Conservation (phyloP, 139 green algal genomes). For the Bryopsis sp. region DNA sequence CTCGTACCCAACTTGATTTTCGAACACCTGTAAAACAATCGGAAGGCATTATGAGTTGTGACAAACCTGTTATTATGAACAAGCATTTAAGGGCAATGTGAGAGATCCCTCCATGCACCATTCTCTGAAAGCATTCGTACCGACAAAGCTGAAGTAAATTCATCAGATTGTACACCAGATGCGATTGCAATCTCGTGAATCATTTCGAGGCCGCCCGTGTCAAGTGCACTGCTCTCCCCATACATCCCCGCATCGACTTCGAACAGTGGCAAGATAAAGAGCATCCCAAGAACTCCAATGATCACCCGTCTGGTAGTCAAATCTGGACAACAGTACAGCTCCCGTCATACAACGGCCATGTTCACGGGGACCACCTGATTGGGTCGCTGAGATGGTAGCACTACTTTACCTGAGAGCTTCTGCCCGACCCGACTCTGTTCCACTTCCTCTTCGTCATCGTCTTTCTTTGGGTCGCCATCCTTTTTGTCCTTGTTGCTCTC, state of each 20-base stretch:
- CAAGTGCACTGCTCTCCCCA: slow-evolving; percentile 39
- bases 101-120: too few species aligned
- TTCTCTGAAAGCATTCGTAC: too few species aligned
- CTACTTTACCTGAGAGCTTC: slow-evolving; percentile 54
- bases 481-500: slow-evolving; percentile 18
- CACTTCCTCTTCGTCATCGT: slow-evolving; percentile 28
- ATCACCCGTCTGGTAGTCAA: slow-evolving; percentile 78
- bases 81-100: too few species aligned
- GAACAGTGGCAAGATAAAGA: slow-evolving; percentile 78
- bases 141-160: too few species aligned
- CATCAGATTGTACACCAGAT: slow-evolving; percentile 1
- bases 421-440: slow-evolving; percentile 65
- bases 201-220: slow-evolving; percentile 57
- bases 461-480: slow-evolving; percentile 10
- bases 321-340: slow-evolving; percentile 36
- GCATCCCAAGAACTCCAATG: slow-evolving; percentile 69
- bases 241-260: slow-evolving; percentile 61
- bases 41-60: too few species aligned
- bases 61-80: too few species aligned
- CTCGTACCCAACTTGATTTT: slow-evolving; percentile 34
- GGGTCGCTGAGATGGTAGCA: too few species aligned
- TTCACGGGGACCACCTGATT: too few species aligned
- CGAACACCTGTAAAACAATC: slow-evolving; percentile 38
- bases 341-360: too few species aligned
- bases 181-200: slow-evolving; percentile 59